These are phyloP conservation scores for Neostapfia colusana DNA, from an alignment of 176 grass and related monocot genomes.

Conservation along the genomic window DNA sequence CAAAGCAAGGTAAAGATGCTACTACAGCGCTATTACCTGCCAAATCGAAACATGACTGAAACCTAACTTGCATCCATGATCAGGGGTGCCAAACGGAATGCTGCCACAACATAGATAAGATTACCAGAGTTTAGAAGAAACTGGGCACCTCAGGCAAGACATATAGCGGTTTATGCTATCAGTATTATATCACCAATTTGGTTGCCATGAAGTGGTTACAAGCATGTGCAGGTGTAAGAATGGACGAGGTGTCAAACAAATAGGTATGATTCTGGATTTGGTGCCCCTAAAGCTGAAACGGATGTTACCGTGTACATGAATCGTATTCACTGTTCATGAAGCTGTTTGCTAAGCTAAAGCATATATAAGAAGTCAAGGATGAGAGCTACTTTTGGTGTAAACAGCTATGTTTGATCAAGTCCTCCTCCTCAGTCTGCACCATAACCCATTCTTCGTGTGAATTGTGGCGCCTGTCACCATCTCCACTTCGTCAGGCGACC, in stretches of 20 bases:
- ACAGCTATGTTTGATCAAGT: constrained; percentile 43
- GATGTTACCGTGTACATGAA: constrained; percentile 32
- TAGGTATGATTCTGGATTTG: not conserved
- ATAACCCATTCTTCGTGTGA: constrained; percentile 78
- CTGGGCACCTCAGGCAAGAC: constrained; percentile 14
- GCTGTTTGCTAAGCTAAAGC: constrained; percentile 22
- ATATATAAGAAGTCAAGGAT: constrained; percentile 32
- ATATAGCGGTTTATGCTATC: not conserved
- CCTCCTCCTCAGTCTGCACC: constrained; percentile 76
- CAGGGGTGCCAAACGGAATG: not conserved
- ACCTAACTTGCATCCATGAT: constrained; percentile 35
- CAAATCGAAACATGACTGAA: constrained; percentile 29
- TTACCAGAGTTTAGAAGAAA: constrained; percentile 37
- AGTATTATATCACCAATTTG: constrained; percentile 31
- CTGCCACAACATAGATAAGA: constrained; percentile 23
- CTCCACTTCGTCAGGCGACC: constrained; percentile 73
- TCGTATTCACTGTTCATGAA: not conserved
- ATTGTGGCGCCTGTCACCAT: constrained; percentile 90
- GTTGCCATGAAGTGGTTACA: constrained; percentile 12
- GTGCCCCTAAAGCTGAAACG: constrained; percentile 25
- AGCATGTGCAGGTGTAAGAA: constrained; percentile 19
- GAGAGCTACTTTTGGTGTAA: constrained; percentile 32
- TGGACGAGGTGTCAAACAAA: not conserved
- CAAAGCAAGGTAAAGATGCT: not conserved
- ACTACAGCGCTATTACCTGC: not conserved